Conservation (phyloP, 495 filamentous ascomycete species). For the Aspergillus incahuasiensis region DNA sequence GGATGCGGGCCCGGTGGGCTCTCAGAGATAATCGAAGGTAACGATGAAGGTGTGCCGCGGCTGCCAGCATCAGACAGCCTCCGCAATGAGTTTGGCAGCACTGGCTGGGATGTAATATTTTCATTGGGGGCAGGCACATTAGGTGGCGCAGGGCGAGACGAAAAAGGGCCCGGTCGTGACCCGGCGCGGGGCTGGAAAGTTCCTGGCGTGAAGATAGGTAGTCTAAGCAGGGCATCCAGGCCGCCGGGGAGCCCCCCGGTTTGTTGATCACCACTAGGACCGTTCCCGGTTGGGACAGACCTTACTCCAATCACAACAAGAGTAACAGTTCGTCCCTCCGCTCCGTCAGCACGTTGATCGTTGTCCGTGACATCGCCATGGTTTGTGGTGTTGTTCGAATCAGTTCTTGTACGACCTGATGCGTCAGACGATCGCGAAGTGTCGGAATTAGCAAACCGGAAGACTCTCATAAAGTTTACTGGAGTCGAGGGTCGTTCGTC, state of each 20-base stretch:
- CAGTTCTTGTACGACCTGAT: conserved; percentile 18
- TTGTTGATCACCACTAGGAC: conserved; percentile 41
- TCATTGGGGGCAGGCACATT: conserved; percentile 37
- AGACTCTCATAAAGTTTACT: conserved; percentile 57
- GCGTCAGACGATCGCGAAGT: conserved; percentile 17
- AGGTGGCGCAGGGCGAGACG: conserved; percentile 46
- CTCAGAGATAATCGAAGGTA: conserved; percentile 46
- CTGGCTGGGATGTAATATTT: conserved; percentile 44
- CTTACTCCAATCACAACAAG: conserved; percentile 70
- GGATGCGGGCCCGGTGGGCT: conserved; percentile 59
- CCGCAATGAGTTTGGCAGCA: conserved; percentile 23
- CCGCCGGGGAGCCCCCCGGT: conserved; percentile 36
- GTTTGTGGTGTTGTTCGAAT: conserved; percentile 13
- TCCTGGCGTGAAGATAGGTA: conserved; percentile 58
- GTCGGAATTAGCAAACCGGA: conserved; percentile 54
- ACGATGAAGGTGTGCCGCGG: conserved; percentile 25
- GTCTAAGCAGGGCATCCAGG: conserved; percentile 43
- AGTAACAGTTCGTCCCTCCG: conserved; percentile 59
- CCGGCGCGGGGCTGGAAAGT: conserved; percentile 42
- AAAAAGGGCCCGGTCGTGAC: conserved; percentile 49
- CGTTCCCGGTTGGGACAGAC: conserved; percentile 56
- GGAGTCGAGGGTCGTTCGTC: conserved; percentile 37
- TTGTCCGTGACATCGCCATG: conserved; percentile 32
- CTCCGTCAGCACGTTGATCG: conserved; percentile 43
- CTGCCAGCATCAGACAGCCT: conserved; percentile 37